Conservation (phyloP, 352 stramenopile species). For the Phytopythium vexans region DNA sequence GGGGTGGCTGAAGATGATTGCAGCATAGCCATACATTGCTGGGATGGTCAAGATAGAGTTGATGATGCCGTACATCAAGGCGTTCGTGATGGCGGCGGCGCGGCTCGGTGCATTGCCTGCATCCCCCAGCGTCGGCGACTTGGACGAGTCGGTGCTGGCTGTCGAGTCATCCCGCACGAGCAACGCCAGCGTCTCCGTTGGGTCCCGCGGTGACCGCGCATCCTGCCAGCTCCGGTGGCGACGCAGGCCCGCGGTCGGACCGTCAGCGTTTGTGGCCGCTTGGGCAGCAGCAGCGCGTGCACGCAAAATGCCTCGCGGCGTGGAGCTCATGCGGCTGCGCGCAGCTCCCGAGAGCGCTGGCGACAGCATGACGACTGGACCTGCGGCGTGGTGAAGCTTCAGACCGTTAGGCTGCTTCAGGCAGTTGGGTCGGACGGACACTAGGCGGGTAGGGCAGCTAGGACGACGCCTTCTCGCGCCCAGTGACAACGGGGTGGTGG, state of each 20-base stretch:
- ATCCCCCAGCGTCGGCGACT: neutral
- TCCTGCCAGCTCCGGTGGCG: constrained; percentile 39
- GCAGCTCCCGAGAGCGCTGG: constrained; percentile 59
- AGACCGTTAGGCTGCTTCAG: neutral
- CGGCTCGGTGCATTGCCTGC: neutral
- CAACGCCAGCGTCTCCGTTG: constrained; percentile 28
- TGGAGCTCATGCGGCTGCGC: constrained; percentile 37
- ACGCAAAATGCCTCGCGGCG: constrained; percentile 12
- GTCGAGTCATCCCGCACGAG: constrained; percentile 12
- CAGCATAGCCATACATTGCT: constrained; percentile 94
- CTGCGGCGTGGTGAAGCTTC: neutral
- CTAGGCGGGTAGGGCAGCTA: no score
- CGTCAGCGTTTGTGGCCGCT: constrained; percentile 5
- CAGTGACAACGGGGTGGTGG: neutral
- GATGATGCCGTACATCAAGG: constrained; percentile 86
- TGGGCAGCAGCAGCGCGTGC: constrained; percentile 16
- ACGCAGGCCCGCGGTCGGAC: constrained; percentile 8
- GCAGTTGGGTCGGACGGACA: no score
- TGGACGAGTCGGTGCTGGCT: neutral
- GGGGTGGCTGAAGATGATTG: constrained; percentile 93
- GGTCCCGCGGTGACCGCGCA: constrained; percentile 10
- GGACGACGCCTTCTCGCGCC: no score
- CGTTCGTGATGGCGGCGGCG: constrained; percentile 51
- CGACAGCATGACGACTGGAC: constrained; percentile 39
- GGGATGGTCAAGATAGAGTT: constrained; percentile 94